Evolutionary conservation across 768 basidiomycete species (phyloP).

Genomic region (Tricholomella constricta): DNA sequence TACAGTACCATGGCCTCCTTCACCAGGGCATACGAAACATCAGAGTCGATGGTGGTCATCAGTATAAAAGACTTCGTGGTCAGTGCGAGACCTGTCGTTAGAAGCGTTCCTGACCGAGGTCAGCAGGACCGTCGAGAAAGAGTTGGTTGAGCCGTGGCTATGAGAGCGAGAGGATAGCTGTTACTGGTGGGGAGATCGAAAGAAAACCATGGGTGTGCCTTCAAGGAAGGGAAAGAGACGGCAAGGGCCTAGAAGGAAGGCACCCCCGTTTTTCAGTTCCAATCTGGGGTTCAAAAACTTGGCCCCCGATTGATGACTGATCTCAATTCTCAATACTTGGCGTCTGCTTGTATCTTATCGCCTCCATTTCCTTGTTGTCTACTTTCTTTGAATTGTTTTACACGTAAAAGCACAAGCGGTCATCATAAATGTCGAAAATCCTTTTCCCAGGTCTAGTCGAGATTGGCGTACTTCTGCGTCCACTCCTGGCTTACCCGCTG

Average conservation of each 20-base stretch:
- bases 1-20: conserved; percentile 20
- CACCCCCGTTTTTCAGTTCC: conserved; percentile 18
- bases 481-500: conserved; percentile 92
- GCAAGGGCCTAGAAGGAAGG: conserved; percentile 9
- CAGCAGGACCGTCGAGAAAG: not conserved
- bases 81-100: not conserved
- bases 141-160: not conserved
- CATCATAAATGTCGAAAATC: not conserved
- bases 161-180: conserved; percentile 1
- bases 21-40: conserved; percentile 27
- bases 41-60: conserved; percentile 23
- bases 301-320: conserved; percentile 16
- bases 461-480: conserved; percentile 83
- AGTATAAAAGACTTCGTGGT: not conserved
- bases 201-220: conserved; percentile 13
- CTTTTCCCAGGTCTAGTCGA: too few relatives aligned
- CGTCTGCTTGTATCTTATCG: conserved; percentile 14
- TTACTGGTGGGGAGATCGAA: conserved; percentile 7
- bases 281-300: conserved; percentile 30
- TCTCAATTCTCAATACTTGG: conserved; percentile 22
- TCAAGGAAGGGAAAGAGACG: conserved; percentile 19
- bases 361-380: conserved; percentile 8
- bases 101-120: not conserved
- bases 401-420: conserved; percentile 1
- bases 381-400: conserved; percentile 9